Percentiles rank a stretch among this genome's conserved stretches.
Evolutionary conservation across 2,329 filamentous ascomycete species (phyloP).

Genomic region (Lachnellula occidentalis): DNA sequence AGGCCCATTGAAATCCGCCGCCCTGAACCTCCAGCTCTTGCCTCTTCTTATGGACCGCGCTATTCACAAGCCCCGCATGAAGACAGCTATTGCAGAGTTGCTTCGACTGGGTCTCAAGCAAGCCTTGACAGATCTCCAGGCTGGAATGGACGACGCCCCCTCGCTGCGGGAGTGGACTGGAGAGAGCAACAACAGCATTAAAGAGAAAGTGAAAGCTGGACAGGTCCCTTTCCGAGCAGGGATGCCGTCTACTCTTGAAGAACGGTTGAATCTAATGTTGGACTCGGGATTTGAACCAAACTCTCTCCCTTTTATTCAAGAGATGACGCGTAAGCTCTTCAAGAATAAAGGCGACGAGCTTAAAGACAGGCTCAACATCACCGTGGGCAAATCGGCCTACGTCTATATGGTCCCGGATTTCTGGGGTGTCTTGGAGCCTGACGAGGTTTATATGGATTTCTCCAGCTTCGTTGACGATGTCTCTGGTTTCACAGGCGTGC

Average conservation of each 20-base stretch:
- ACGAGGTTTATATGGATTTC: slow-evolving; percentile 64
- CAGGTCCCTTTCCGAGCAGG: slow-evolving; percentile 19
- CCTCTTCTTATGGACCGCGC: slow-evolving; percentile 61
- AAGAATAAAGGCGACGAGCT: slow-evolving; percentile 23
- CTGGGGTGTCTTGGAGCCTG: slow-evolving; percentile 50
- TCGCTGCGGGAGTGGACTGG: slow-evolving; percentile 51
- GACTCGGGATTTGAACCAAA: slow-evolving; percentile 54
- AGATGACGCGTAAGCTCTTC: slow-evolving; percentile 33
- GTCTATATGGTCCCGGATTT: slow-evolving; percentile 67
- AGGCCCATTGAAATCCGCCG: slow-evolving; percentile 43
- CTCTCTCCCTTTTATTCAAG: slow-evolving; percentile 43
- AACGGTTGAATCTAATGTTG: slow-evolving; percentile 50
- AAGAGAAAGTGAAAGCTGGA: slow-evolving; percentile 30
- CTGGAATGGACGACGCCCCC: slow-evolving; percentile 44
- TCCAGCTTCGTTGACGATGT: slow-evolving; percentile 52
- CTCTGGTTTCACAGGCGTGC: slow-evolving; percentile 47
- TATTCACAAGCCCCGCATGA: slow-evolving; percentile 39
- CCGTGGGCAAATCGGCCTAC: slow-evolving; percentile 55
- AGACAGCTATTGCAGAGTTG: slow-evolving; percentile 41
- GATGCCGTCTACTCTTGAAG: slow-evolving; percentile 33
- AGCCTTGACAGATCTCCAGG: slow-evolving; percentile 48
- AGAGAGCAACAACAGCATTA: slow-evolving; percentile 37
- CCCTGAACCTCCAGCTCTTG: slow-evolving; percentile 63
- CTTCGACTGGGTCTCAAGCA: slow-evolving; percentile 44
- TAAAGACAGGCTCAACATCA: slow-evolving; percentile 54